phyloP scores from a whole-genome alignment of 2,329 filamentous ascomycete species.

The Sarocladium strictum region DNA sequence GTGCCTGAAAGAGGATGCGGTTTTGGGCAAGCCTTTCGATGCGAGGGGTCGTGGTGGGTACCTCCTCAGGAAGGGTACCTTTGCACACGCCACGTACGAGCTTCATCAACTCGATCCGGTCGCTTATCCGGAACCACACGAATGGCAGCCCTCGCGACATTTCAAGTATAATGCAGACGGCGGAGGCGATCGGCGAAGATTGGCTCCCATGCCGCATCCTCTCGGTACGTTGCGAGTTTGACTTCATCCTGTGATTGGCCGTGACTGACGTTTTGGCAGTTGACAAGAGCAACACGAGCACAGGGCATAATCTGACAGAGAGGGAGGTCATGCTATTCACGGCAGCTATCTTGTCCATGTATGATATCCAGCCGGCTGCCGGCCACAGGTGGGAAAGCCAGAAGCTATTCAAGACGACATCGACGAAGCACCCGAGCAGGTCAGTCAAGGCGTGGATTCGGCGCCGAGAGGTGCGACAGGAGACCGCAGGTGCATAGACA shows the following conservation, averaged over 20 bases:
- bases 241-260: no score
- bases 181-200: constrained; percentile 20
- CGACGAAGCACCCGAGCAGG: constrained; percentile 20
- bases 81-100: constrained; percentile 26
- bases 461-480: constrained; percentile 16
- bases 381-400: constrained; percentile 22
- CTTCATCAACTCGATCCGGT: constrained; percentile 29
- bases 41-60: constrained; percentile 17
- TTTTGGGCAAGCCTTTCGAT: constrained; percentile 21
- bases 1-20: constrained; percentile 25
- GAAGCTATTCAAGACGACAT: constrained; percentile 18
- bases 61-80: constrained; percentile 27
- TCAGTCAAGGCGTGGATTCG: constrained; percentile 27
- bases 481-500: background rate
- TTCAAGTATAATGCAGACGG: constrained; percentile 20
- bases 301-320: constrained; percentile 22
- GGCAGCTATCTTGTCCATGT: constrained; percentile 28
- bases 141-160: constrained; percentile 30
- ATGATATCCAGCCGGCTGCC: constrained; percentile 26
- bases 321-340: constrained; percentile 29
- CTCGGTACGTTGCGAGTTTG: constrained; percentile 28
- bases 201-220: no score
- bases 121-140: constrained; percentile 24
- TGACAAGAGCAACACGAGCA: constrained; percentile 25
- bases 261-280: constrained; percentile 20